Base-by-base conservation (phyloP, 495 filamentous ascomycete species). In the Aspergillus incahuasiensis region DNA sequence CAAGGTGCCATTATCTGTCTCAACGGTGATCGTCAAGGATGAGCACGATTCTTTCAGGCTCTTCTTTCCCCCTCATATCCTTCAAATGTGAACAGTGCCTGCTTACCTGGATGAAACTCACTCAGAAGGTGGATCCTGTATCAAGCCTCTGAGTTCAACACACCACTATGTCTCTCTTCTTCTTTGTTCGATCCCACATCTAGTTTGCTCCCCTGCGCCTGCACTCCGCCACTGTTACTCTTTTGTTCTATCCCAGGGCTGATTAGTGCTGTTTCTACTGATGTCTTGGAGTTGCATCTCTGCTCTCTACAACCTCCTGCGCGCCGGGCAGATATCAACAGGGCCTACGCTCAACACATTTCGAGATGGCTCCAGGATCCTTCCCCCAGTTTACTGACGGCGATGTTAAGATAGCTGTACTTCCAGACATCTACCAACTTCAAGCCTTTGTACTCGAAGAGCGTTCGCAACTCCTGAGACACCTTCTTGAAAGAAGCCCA, bases 361-460 rank as follows among this genome's bases (percentile, higher is more conserved):
- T 28, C 7, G 16, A 25, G 8, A 63, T 63, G 60, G 46, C 38
- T 28, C 12, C 13, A 32, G 19, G 32, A 19, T 13, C 30, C 20
- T 70, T 68, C 30, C 72, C 72, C 1, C 3, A 41, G 9, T 76
- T 67, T 48, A 35, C 13, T 38, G 71, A 75, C 44, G 73, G 69
- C 12, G 68, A 77, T 59, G 67, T 77, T 12, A 50, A 57, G 21
- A 65, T 77, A 48, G 48, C 55, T 28, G 63, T 75, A n/a, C 35
- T 59, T 4, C 56, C 65, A n/a, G 61, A 64, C 6, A 41, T 56
- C 12, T 77, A 72, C 53, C 60, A 63, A 13, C 61, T 77, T 13
- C 73, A 75, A 49, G 59, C 63, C 9, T 43, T 53, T 0, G 57
- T 66, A 20, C 51, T 76, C 3, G 40, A 16, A 2, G n/a, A 9